Base-by-base conservation (phyloP, 2,329 filamentous ascomycete species). In the Colletotrichum melonis region DNA sequence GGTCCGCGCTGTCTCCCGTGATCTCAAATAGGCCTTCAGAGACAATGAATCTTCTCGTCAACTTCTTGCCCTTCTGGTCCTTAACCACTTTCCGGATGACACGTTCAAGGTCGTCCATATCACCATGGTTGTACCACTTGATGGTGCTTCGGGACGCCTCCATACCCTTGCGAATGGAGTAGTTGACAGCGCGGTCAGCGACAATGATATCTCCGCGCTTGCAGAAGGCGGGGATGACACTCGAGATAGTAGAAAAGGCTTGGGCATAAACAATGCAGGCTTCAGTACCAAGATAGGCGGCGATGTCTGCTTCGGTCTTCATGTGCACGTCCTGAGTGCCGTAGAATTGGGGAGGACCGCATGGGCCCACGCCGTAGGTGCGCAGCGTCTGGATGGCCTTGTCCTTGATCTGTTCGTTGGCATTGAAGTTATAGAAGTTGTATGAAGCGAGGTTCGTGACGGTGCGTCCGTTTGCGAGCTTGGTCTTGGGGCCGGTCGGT, bases 261-360 rank as follows among this genome's bases (percentile, higher is more conserved):
- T 99, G 97, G 0, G 97, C 94, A 80, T 99, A 99, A 73, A 99
- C 92, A 77, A 99, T 98, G 80, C 95, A 97, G 38, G 93, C 92
- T 67, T 95, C 92, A 1, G 94, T 94, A 28, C 97, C 97, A 30
- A 99, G 85, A 81, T 96, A 97, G 11, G 93, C 90, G 28, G 97
- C 95, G 79, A 99, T 95, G 81, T 98, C 96, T 69, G 94, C 91
- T 84, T 99, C 97, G 19, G 95, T 95, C 86, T 97, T 97, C 91
- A 98, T 96, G 83, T 99, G 97, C 58, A 98, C 95, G 84, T 99
- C 97, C 82, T 98, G 96, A 38, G 95, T 99, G 76, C 95, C 97
- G 85, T 99, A 99, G 86, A 99, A 99, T 76, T 97, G 95, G 6
- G 97, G 97, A 22, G 97, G 97, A 24, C 97, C 97, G 81, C 97